Conservation (phyloP, 345 rosid genomes). For the Dipteronia dyeriana region DNA sequence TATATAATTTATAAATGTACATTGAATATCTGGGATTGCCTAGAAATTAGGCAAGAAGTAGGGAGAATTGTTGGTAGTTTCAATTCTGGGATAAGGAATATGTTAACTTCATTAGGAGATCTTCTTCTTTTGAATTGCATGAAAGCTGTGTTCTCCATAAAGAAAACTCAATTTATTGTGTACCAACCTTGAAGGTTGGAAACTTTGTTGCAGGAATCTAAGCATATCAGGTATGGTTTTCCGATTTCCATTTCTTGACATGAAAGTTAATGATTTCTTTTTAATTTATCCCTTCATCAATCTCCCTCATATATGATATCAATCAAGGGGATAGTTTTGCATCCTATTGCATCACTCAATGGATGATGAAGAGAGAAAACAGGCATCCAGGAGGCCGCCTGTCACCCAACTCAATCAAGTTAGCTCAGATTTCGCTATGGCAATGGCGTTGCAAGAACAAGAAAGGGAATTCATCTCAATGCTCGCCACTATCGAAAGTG, state of each 20-base stretch:
- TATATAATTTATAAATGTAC: background rate
- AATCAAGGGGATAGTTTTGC: background rate
- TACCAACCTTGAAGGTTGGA: constrained; percentile 19
- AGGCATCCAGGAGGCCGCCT: constrained; percentile 30
- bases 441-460: constrained; percentile 41
- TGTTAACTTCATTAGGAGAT: background rate
- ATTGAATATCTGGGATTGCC: background rate
- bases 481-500: constrained; percentile 42
- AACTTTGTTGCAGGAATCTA: constrained; percentile 24
- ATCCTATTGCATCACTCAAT: no score
- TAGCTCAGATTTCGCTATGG: constrained; percentile 39
- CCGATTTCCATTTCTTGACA: constrained; percentile 28
- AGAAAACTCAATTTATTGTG: constrained; percentile 24
- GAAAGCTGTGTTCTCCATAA: constrained; percentile 28
- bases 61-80: background rate
- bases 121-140: constrained; percentile 24
- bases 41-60: background rate
- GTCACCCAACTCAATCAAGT: constrained; percentile 32
- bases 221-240: constrained; percentile 13
- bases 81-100: constrained; percentile 5
- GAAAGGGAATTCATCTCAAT: constrained; percentile 21
- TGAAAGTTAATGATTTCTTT: constrained; percentile 31
- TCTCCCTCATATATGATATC: background rate
- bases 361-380: constrained; percentile 35
- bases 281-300: background rate